Evolutionary conservation across 2,329 filamentous ascomycete species (phyloP).

Genomic region (Colletotrichum spinosum): DNA sequence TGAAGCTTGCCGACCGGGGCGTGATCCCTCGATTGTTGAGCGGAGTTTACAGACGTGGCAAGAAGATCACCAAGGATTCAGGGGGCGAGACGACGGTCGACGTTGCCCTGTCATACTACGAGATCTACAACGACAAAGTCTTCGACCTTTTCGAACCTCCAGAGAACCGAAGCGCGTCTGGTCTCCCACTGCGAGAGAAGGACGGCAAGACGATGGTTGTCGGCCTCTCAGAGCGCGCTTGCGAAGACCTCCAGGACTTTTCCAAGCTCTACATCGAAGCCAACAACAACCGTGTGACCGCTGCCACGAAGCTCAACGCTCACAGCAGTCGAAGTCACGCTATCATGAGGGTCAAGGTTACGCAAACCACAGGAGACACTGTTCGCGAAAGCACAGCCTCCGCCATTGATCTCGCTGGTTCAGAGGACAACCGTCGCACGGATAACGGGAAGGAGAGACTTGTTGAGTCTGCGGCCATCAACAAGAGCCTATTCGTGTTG

Average conservation of each 20-base stretch:
- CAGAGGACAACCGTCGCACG: slow-evolving; percentile 93
- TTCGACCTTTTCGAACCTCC: slow-evolving; percentile 89
- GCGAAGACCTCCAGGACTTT: slow-evolving; percentile 88
- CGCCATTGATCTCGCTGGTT: slow-evolving; percentile 94
- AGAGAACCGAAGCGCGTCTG: slow-evolving; percentile 85
- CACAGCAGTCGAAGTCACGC: slow-evolving; percentile 92
- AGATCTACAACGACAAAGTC: slow-evolving; percentile 97
- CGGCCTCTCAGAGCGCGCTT: slow-evolving; percentile 84
- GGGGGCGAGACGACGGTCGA: slow-evolving; percentile 76
- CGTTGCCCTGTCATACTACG: slow-evolving; percentile 89
- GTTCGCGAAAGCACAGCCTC: slow-evolving; percentile 85
- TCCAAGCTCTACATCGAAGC: slow-evolving; percentile 91
- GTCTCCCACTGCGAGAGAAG: slow-evolving; percentile 86
- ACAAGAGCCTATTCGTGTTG: slow-evolving; percentile 95
- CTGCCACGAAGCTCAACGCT: slow-evolving; percentile 91
- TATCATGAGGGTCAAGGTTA: slow-evolving; percentile 89
- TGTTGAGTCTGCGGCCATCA: slow-evolving; percentile 96
- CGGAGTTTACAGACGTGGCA: slow-evolving; percentile 84
- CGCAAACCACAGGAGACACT: slow-evolving; percentile 76
- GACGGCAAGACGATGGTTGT: slow-evolving; percentile 89
- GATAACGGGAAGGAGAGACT: slow-evolving; percentile 93
- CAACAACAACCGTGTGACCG: slow-evolving; percentile 90
- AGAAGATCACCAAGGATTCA: slow-evolving; percentile 86
- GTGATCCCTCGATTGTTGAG: slow-evolving; percentile 89
- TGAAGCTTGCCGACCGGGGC: slow-evolving; percentile 86